phyloP scores from a whole-genome alignment of 83 land plant species.

The Diphasiastrum complanatum region DNA sequence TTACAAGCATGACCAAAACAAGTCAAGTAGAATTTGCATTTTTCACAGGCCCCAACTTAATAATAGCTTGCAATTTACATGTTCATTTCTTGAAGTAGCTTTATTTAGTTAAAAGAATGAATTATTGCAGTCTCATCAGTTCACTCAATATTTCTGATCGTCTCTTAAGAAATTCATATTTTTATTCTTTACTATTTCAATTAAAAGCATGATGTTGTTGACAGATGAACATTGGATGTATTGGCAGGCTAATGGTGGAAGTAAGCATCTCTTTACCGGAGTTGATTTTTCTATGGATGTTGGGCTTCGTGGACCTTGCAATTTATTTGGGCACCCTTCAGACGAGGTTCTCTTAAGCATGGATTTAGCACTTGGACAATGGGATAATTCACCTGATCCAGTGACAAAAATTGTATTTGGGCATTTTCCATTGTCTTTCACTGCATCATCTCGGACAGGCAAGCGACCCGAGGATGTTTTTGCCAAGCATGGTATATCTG shows the following conservation, averaged over 20 bases:
- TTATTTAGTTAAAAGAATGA: too few species aligned
- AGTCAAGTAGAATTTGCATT: too few species aligned
- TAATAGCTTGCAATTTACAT: background rate
- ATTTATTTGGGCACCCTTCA: constrained; percentile 94
- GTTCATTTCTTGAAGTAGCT: too few species aligned
- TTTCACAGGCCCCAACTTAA: background rate
- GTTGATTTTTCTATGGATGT: constrained; percentile 61
- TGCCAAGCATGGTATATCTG: constrained; percentile 58
- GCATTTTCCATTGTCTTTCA: constrained; percentile 94
- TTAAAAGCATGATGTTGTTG: too few species aligned
- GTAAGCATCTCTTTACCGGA: constrained; percentile 83
- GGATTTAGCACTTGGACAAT: constrained; percentile 59
- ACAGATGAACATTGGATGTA: too few species aligned
- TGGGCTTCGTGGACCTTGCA: constrained; percentile 88
- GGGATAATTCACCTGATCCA: constrained; percentile 41
- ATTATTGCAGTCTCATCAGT: too few species aligned
- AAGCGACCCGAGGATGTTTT: constrained; percentile 57
- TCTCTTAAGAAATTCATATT: too few species aligned
- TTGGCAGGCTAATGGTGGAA: constrained; percentile 24
- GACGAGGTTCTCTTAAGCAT: constrained; percentile 50
- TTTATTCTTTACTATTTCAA: too few species aligned
- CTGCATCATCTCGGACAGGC: constrained; percentile 57
- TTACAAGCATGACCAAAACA: too few species aligned
- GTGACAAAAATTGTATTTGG: constrained; percentile 80
- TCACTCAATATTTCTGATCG: too few species aligned